Evolutionary conservation across 371 early-diverging fungal genomes (phyloP).

Genomic region (Phascolomyces articulosus): DNA sequence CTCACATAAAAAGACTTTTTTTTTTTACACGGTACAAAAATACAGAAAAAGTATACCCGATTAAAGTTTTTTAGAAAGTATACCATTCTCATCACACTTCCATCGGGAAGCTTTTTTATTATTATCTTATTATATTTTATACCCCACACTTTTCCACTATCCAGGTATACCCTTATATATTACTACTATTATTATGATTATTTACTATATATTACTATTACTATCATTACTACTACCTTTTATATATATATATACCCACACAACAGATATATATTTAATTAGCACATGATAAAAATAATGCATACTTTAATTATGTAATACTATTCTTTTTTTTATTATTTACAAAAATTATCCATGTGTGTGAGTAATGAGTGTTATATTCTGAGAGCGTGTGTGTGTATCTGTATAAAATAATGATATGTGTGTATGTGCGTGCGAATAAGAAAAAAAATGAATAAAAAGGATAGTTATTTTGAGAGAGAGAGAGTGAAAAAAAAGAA

Average conservation of each 20-base stretch:
- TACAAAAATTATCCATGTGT: too few species aligned
- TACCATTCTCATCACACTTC: background rate
- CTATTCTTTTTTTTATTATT: slow-evolving; percentile 3
- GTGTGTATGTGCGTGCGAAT: too few species aligned
- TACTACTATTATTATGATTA: background rate
- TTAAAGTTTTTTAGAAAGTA: slow-evolving; percentile 3
- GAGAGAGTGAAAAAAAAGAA: background rate
- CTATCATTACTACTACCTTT: too few species aligned
- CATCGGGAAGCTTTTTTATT: background rate
- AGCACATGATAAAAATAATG: too few species aligned
- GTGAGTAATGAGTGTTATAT: too few species aligned
- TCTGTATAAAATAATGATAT: too few species aligned
- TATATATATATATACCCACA: background rate
- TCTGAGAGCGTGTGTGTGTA: too few species aligned
- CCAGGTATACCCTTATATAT: background rate
- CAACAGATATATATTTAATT: background rate
- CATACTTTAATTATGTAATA: background rate
- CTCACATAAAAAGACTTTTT: too few species aligned
- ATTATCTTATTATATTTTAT: too few species aligned
- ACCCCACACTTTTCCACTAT: background rate
- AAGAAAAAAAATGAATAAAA: too few species aligned
- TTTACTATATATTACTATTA: too few species aligned
- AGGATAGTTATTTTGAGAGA: background rate
- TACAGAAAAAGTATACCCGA: background rate
- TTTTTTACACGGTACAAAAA: too few species aligned